Percentiles rank a stretch among this genome's conserved stretches.
These are phyloP conservation scores for Penicillium arizonense DNA, from an alignment of 495 filamentous ascomycete genomes.

Conservation along the genomic window DNA sequence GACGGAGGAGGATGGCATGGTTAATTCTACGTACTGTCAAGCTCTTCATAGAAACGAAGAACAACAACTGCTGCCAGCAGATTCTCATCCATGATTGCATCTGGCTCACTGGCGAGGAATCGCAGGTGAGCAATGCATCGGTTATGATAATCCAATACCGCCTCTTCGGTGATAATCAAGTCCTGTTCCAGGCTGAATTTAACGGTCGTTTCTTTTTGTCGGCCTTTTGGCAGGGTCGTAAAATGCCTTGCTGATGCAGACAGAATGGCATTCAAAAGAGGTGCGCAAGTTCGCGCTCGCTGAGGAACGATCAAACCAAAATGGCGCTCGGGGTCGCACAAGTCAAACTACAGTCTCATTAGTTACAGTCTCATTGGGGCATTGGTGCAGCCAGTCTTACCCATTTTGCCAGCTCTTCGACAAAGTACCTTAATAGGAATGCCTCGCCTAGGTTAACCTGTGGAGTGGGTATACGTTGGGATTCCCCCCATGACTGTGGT, in stretches of 20 bases:
- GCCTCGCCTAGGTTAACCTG: slow-evolving; percentile 16
- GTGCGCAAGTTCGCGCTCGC: slow-evolving; percentile 13
- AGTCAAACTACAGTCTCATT: slow-evolving; percentile 12
- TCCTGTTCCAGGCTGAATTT: slow-evolving; percentile 6
- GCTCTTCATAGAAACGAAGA: slow-evolving; percentile 21
- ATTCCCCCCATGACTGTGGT: neutral
- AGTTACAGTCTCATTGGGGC: too few relatives aligned
- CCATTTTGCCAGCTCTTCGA: slow-evolving; percentile 13
- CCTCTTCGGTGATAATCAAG: slow-evolving; percentile 14
- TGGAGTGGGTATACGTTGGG: neutral
- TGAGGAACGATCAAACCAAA: slow-evolving; percentile 21
- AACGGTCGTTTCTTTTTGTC: slow-evolving; percentile 6
- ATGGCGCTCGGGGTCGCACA: slow-evolving; percentile 21
- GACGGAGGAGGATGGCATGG: too few relatives aligned
- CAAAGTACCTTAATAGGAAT: slow-evolving; percentile 17
- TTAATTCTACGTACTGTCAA: slow-evolving; percentile 9
- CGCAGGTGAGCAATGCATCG: slow-evolving; percentile 20
- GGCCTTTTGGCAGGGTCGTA: slow-evolving; percentile 9
- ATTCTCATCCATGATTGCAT: slow-evolving; percentile 27
- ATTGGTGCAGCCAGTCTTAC: neutral
- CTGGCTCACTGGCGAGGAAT: slow-evolving; percentile 16
- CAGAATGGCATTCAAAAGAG: slow-evolving; percentile 19
- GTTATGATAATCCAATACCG: slow-evolving; percentile 24
- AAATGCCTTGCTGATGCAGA: slow-evolving; percentile 22
- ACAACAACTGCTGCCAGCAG: slow-evolving; percentile 18